These are phyloP conservation scores for Thielaviopsis musarum DNA, from an alignment of 2,329 filamentous ascomycete genomes.

Conservation along the genomic window DNA sequence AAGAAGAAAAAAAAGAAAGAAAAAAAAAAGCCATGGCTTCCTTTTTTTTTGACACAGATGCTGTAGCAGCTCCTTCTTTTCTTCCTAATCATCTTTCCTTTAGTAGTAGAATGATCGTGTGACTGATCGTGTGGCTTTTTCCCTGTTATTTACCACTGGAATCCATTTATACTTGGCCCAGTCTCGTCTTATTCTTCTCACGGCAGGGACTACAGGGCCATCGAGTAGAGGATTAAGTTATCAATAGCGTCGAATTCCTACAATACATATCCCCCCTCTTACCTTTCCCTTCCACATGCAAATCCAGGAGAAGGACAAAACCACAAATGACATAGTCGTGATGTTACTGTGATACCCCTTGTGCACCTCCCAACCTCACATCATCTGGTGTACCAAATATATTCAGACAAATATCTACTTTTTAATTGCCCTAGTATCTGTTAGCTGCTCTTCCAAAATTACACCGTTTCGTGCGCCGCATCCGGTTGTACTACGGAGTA, in stretches of 20 bases:
- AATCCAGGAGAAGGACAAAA: neutral
- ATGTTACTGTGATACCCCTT: neutral
- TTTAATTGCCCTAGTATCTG: too few species aligned
- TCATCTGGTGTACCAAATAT: neutral
- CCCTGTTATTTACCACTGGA: too few species aligned
- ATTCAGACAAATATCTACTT: neutral
- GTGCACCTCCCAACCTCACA: neutral
- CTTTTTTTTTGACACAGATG: neutral
- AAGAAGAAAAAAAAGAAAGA: too few species aligned
- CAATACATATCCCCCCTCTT: neutral
- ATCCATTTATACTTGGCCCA: too few species aligned
- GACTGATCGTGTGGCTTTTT: neutral
- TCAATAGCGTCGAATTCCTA: too few species aligned
- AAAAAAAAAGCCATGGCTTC: neutral
- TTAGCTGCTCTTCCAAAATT: neutral
- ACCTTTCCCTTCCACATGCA: neutral
- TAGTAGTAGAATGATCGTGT: neutral
- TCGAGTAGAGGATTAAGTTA: too few species aligned
- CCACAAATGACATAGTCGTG: neutral
- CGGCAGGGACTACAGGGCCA: too few species aligned
- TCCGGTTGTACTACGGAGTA: neutral
- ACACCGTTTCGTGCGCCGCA: neutral
- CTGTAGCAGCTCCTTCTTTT: neutral
- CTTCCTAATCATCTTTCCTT: neutral
- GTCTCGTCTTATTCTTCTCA: too few species aligned